Evolutionary conservation across 768 basidiomycete species (phyloP).

Genomic region (Pisolithus marmoratus): DNA sequence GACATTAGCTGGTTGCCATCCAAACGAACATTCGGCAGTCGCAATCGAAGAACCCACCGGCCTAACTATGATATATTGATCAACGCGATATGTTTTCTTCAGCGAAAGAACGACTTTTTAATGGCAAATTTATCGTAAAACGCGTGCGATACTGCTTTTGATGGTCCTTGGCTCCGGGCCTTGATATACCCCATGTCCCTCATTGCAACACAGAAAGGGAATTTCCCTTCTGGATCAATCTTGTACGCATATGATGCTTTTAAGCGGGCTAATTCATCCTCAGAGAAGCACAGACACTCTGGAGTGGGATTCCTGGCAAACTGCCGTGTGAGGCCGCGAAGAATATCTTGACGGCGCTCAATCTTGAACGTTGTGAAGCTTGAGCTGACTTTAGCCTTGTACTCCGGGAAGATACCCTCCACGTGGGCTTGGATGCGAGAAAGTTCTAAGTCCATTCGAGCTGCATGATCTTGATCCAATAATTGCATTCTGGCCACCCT

Average conservation of each 20-base stretch:
- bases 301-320: constrained; percentile 31
- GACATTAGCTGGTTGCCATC: constrained; percentile 54
- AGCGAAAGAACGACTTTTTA: constrained; percentile 15
- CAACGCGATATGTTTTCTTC: not conserved
- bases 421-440: constrained; percentile 37
- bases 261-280: constrained; percentile 28
- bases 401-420: constrained; percentile 20
- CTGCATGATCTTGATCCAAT: constrained; percentile 10
- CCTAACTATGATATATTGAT: not conserved
- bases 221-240: constrained; percentile 32
- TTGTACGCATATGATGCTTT: constrained; percentile 50
- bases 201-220: constrained; percentile 54
- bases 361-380: constrained; percentile 38
- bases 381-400: constrained; percentile 19
- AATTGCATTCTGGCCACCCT: constrained; percentile 13
- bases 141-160: constrained; percentile 34
- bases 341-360: constrained; percentile 41
- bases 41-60: constrained; percentile 20
- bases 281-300: constrained; percentile 20
- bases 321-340: constrained; percentile 38
- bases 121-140: constrained; percentile 42
- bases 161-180: constrained; percentile 34
- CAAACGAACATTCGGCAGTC: constrained; percentile 49
- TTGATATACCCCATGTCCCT: constrained; percentile 50
- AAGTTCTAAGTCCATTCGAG: constrained; percentile 30